A percentile compares a stretch with the other conserved stretches of the same genome.
These are phyloP conservation scores for Stephania yunnanensis DNA, from an alignment of 164 flowering plant species.

Conservation along the genomic window DNA sequence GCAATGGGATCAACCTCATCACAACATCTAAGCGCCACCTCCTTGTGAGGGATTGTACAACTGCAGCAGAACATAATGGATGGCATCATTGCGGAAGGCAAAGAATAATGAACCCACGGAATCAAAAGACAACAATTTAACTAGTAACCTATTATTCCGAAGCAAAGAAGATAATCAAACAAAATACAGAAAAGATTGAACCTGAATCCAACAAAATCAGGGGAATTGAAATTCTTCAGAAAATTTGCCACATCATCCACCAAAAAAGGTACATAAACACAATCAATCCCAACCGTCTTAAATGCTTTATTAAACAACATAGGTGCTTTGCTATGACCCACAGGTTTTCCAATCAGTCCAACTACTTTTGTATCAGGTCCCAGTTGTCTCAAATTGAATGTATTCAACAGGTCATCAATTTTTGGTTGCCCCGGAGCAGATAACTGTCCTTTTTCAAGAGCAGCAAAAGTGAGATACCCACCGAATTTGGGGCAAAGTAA, in stretches of 20 bases:
- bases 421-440: slow-evolving; percentile 98
- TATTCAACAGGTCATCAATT: slow-evolving; percentile 54
- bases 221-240: slow-evolving; percentile 64
- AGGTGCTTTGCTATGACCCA: slow-evolving; percentile 89
- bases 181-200: slow-evolving; percentile 16
- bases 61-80: slow-evolving; percentile 31
- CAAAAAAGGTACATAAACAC: slow-evolving; percentile 69
- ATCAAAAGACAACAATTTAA: too few species aligned
- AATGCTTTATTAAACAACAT: slow-evolving; percentile 64
- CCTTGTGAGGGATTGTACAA: slow-evolving; percentile 92
- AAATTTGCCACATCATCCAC: slow-evolving; percentile 75
- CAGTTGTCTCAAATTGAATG: slow-evolving; percentile 65
- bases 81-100: too few species aligned
- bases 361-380: slow-evolving; percentile 74
- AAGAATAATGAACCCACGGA: too few species aligned
- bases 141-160: too few species aligned
- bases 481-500: slow-evolving; percentile 91
- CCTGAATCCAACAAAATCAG: slow-evolving; percentile 96
- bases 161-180: background rate
- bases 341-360: slow-evolving; percentile 96
- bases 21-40: slow-evolving; percentile 66
- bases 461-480: slow-evolving; percentile 89
- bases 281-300: slow-evolving; percentile 68
- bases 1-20: slow-evolving; percentile 92
- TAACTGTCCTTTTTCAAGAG: slow-evolving; percentile 57